Evolutionary conservation across 768 basidiomycete genomes (phyloP).

Genomic region (Xanthoconium purpureum): DNA sequence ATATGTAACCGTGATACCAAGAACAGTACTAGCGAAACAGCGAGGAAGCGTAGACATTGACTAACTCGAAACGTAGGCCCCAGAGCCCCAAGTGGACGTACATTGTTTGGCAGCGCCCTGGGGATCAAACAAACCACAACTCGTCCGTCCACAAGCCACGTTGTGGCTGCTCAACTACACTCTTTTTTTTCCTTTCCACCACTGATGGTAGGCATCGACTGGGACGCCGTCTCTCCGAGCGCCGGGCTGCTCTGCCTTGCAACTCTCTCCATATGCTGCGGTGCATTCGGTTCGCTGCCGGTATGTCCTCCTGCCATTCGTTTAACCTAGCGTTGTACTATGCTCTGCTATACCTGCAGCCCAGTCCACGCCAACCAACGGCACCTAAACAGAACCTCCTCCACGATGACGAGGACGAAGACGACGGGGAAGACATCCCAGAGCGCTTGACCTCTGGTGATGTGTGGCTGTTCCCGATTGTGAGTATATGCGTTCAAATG

Average conservation of each 20-base stretch:
- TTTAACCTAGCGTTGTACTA: neutral
- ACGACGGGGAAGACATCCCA: conserved; percentile 52
- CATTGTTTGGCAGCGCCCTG: conserved; percentile 3
- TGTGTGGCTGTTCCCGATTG: conserved; percentile 75
- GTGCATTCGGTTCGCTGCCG: conserved; percentile 65
- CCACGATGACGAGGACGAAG: conserved; percentile 43
- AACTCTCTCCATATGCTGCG: conserved; percentile 62
- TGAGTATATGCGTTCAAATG: conserved; percentile 35
- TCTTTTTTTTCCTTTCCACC: conserved; percentile 3
- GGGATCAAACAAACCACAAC: conserved; percentile 18
- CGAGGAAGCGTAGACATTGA: neutral
- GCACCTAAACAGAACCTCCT: conserved; percentile 13
- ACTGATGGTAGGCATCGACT: conserved; percentile 37
- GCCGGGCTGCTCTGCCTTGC: conserved; percentile 67
- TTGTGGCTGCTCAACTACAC: neutral
- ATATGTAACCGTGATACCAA: neutral
- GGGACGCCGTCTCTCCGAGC: conserved; percentile 65
- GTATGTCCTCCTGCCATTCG: conserved; percentile 37
- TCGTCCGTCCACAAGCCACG: conserved; percentile 1
- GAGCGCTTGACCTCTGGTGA: conserved; percentile 64
- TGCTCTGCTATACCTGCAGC: conserved; percentile 2
- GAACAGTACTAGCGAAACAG: neutral
- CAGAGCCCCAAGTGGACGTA: neutral
- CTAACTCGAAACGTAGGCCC: no score
- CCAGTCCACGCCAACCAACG: neutral